A percentile compares a stretch with the other conserved stretches of the same genome.
Evolutionary conservation across 2,329 filamentous ascomycete species (phyloP).

Genomic region (Lasiodiplodia sp.): DNA sequence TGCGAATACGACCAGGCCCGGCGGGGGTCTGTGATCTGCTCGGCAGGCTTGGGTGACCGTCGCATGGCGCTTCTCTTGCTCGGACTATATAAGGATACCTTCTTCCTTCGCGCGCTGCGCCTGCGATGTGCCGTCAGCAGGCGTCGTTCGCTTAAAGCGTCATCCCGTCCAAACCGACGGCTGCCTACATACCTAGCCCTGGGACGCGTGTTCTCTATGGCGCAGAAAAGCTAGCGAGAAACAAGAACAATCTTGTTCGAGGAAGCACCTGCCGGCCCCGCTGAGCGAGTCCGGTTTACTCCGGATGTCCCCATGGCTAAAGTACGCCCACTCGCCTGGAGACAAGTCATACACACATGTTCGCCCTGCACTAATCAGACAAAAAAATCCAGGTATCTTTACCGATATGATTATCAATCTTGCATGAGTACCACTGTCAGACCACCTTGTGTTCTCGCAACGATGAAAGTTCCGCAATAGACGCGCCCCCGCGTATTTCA

Average conservation of each 20-base stretch:
- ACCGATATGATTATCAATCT: slow-evolving; percentile 1
- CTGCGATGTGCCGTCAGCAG: not conserved
- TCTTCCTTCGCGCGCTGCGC: not conserved
- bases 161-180: not conserved
- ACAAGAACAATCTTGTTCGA: not conserved
- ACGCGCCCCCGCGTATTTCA: slow-evolving; percentile 4
- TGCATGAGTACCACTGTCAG: not conserved
- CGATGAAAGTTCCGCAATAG: not conserved
- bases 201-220: slow-evolving; percentile 3
- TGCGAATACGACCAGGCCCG: slow-evolving; percentile 21
- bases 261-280: not conserved
- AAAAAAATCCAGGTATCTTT: not conserved
- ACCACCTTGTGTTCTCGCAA: slow-evolving; percentile 9
- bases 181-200: slow-evolving; percentile 9
- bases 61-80: not conserved
- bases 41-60: not conserved
- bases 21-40: not conserved
- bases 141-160: not conserved
- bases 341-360: not conserved
- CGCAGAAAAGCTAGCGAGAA: not conserved
- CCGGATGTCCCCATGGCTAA: not conserved
- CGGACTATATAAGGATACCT: not conserved
- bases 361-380: not conserved
- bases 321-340: not conserved
- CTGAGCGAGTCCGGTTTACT: not conserved